Percentiles rank a stretch among this genome's conserved stretches.
These are phyloP conservation scores for Gracilariopsis chorda DNA, from an alignment of 23 red algal genomes.

Conservation along the genomic window DNA sequence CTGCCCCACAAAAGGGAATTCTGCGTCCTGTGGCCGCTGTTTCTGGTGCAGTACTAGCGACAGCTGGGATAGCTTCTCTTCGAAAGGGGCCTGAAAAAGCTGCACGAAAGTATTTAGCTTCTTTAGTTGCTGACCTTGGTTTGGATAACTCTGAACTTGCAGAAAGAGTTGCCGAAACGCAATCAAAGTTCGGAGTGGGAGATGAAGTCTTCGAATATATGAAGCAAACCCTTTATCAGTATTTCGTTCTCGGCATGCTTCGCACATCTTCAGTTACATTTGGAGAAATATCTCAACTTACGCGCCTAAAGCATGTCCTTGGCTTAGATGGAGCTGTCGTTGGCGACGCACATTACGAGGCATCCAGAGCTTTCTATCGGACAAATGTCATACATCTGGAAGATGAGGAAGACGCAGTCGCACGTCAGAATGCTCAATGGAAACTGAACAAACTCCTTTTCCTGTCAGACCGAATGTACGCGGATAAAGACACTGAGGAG, in stretches of 20 bases:
- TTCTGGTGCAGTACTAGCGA: slow-evolving; percentile 3
- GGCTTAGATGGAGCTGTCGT: slow-evolving; percentile 58
- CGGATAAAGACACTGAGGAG: slow-evolving; percentile 92
- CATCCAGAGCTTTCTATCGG: slow-evolving; percentile 73
- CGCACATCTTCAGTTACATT: slow-evolving; percentile 26
- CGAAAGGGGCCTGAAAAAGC: slow-evolving; percentile 39
- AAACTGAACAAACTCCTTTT: slow-evolving; percentile 86
- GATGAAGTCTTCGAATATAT: slow-evolving; percentile 29
- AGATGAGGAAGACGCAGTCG: slow-evolving; percentile 52
- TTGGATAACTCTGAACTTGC: slow-evolving; percentile 33
- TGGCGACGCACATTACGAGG: slow-evolving; percentile 90
- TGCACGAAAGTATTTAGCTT: slow-evolving; percentile 37
- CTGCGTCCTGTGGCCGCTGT: slow-evolving; percentile 31
- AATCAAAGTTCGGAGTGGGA: slow-evolving; percentile 10
- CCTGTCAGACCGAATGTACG: slow-evolving; percentile 84
- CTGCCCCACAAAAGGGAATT: neutral
- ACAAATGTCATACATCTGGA: slow-evolving; percentile 86
- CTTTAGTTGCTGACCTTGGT: slow-evolving; percentile 16
- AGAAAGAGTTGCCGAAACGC: neutral
- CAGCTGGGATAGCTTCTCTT: neutral
- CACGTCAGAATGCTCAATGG: slow-evolving; percentile 40
- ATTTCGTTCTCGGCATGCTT: slow-evolving; percentile 61
- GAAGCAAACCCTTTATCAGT: slow-evolving; percentile 61
- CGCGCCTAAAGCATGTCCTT: slow-evolving; percentile 70
- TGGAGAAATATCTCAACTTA: slow-evolving; percentile 72